Conservation (phyloP, 1,284 basidiomycete genomes). For the Cryptococcus sp. region DNA sequence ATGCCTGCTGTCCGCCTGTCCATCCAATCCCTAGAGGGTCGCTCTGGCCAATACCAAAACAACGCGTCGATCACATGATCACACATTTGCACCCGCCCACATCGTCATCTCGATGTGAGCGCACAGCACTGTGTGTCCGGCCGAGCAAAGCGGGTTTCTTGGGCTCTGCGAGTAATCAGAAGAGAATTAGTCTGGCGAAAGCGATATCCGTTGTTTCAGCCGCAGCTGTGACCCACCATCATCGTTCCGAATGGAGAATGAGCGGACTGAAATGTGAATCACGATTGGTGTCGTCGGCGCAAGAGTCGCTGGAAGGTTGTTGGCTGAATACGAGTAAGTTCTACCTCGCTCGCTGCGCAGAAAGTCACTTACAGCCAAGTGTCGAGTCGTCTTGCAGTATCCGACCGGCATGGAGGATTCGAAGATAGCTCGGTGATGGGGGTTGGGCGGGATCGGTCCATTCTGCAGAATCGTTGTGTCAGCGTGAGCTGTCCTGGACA, state of each 20-base stretch:
- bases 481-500: not conserved
- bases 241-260: constrained; percentile 54
- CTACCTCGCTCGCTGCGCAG: constrained; percentile 1
- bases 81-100: constrained; percentile 46
- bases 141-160: constrained; percentile 16
- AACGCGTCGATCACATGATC: constrained; percentile 33
- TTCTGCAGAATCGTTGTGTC: constrained; percentile 54
- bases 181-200: too few relatives aligned
- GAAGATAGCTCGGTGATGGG: constrained; percentile 72
- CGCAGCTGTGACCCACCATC: constrained; percentile 33
- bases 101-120: constrained; percentile 33
- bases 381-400: constrained; percentile 81
- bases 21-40: too few relatives aligned
- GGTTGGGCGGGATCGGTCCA: constrained; percentile 71
- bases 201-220: not conserved
- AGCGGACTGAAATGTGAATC: constrained; percentile 75
- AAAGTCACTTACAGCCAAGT: constrained; percentile 61
- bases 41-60: too few relatives aligned
- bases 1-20: too few relatives aligned
- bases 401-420: constrained; percentile 77
- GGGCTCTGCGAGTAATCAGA: constrained; percentile 11
- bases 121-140: constrained; percentile 7
- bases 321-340: constrained; percentile 20
- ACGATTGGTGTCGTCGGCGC: constrained; percentile 61
- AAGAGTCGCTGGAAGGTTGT: constrained; percentile 44